phyloP scores from a whole-genome alignment of 352 stramenopile genomes.

The Phytophthora melonis region DNA sequence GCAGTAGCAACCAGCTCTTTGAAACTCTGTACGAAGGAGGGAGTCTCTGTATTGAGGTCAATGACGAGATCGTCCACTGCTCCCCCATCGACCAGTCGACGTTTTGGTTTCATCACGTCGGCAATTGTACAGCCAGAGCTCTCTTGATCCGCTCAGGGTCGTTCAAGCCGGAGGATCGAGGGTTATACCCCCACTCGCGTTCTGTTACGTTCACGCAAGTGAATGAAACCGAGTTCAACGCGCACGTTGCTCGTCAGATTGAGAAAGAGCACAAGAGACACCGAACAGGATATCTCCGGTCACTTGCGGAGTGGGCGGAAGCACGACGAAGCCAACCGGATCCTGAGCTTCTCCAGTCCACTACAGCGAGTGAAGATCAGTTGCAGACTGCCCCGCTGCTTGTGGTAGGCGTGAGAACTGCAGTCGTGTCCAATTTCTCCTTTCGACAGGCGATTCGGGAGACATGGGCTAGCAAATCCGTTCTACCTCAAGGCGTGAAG shows the following conservation, averaged over 20 bases:
- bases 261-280: not conserved
- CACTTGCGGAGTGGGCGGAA: not conserved
- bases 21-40: not conserved
- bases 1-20: not conserved
- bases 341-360: not conserved
- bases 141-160: not conserved
- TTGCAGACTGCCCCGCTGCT: slow-evolving; percentile 5
- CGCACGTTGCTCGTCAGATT: not conserved
- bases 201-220: not conserved
- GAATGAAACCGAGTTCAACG: not conserved
- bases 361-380: not conserved
- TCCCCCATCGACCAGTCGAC: not conserved
- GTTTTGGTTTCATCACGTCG: slow-evolving; percentile 1
- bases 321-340: not conserved
- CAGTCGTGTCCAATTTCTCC: slow-evolving; percentile 30
- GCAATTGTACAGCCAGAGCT: not conserved
- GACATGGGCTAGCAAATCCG: slow-evolving; percentile 39
- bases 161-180: not conserved
- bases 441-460: slow-evolving; percentile 41
- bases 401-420: slow-evolving; percentile 55
- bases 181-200: not conserved
- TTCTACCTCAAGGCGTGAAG: slow-evolving; percentile 12
- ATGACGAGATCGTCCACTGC: not conserved
- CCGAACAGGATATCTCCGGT: not conserved
- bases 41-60: slow-evolving; percentile 9